phyloP scores from a whole-genome alignment of 2,329 filamentous ascomycete species.

The Iodosphaeria phyllophila region DNA sequence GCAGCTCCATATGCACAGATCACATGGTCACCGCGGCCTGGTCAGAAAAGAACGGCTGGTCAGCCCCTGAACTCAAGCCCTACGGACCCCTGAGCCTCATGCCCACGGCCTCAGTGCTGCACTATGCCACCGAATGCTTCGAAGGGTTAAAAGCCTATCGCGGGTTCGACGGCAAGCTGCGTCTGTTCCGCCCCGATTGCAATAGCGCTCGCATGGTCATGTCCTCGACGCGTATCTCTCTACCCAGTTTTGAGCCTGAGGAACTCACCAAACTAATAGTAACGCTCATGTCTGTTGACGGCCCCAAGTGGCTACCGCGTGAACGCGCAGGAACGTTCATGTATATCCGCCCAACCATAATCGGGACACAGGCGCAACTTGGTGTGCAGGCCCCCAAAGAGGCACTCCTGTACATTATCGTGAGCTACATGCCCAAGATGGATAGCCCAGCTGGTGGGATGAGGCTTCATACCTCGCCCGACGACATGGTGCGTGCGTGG shows the following conservation, averaged over 20 bases:
- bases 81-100: slow-evolving; percentile 49
- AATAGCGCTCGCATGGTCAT: slow-evolving; percentile 37
- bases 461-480: slow-evolving; percentile 58
- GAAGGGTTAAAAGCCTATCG: slow-evolving; percentile 59
- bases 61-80: slow-evolving; percentile 41
- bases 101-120: slow-evolving; percentile 49
- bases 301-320: slow-evolving; percentile 60
- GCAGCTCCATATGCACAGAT: slow-evolving; percentile 48
- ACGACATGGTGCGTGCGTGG: slow-evolving; percentile 81
- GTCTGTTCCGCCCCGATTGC: slow-evolving; percentile 45
- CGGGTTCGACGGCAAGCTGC: slow-evolving; percentile 43
- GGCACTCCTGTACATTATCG: slow-evolving; percentile 77
- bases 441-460: slow-evolving; percentile 36
- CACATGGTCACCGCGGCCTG: slow-evolving; percentile 64
- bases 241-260: slow-evolving; percentile 42
- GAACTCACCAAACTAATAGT: slow-evolving; percentile 47
- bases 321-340: slow-evolving; percentile 51
- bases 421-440: slow-evolving; percentile 40
- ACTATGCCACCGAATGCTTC: slow-evolving; percentile 65
- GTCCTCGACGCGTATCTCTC: slow-evolving; percentile 35
- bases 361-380: slow-evolving; percentile 63
- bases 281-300: slow-evolving; percentile 52
- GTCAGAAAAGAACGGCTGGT: slow-evolving; percentile 43
- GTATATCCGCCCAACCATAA: slow-evolving; percentile 75
- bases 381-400: slow-evolving; percentile 65